Conservation (phyloP, 2,329 filamentous ascomycete species). For the Magnaporthiopsis incrustans region DNA sequence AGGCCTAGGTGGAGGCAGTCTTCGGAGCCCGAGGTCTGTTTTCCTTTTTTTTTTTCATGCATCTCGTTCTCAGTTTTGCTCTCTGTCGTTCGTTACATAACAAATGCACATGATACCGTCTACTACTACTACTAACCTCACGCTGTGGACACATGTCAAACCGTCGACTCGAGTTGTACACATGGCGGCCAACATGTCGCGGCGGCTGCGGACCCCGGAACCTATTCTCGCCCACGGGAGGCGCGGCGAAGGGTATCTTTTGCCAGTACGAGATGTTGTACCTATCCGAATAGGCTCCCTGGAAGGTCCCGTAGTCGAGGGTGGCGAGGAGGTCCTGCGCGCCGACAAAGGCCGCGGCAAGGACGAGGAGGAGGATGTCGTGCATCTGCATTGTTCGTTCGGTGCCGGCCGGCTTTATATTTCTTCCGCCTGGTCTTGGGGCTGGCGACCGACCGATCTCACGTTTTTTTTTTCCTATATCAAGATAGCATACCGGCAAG, state of each 20-base stretch:
- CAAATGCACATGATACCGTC: too few relatives aligned
- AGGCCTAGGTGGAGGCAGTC: conserved; percentile 55
- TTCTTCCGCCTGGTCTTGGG: not conserved
- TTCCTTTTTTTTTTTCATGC: too few relatives aligned
- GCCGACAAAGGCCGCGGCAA: not conserved
- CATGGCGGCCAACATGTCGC: not conserved
- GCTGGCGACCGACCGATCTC: too few relatives aligned
- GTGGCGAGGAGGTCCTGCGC: conserved; percentile 25
- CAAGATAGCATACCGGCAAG: not conserved
- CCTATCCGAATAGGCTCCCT: conserved; percentile 38
- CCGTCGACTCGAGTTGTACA: conserved; percentile 44
- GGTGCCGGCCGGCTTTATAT: not conserved
- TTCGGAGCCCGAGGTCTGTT: conserved; percentile 42
- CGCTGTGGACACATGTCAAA: conserved; percentile 53
- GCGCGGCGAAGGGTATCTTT: conserved; percentile 53
- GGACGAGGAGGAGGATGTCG: not conserved
- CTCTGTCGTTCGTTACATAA: not conserved
- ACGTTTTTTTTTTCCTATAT: not conserved
- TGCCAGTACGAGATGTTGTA: conserved; percentile 54
- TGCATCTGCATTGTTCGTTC: conserved; percentile 18
- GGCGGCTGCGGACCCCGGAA: conserved; percentile 52
- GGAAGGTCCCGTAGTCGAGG: conserved; percentile 43
- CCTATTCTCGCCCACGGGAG: conserved; percentile 47
- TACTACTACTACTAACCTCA: conserved; percentile 26
- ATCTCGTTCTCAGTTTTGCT: too few relatives aligned